Conservation (phyloP, 352 stramenopile genomes). For the Globisporangium viniferum region DNA sequence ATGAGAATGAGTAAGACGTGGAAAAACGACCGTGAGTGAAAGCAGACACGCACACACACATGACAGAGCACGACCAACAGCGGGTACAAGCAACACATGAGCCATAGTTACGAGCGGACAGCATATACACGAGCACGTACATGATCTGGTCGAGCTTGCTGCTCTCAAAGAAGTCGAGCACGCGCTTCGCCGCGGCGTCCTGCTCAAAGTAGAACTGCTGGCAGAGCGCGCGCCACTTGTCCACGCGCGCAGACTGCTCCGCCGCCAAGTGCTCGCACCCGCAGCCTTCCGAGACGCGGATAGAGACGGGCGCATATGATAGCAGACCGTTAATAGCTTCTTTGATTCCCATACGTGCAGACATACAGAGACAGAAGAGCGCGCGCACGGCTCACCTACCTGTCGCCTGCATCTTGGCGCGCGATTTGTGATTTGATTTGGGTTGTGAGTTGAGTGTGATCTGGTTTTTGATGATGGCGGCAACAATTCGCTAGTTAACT, state of each 20-base stretch:
- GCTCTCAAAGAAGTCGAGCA: constrained; percentile 68
- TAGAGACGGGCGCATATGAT: background rate
- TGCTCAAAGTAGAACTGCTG: constrained; percentile 61
- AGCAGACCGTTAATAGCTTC: background rate
- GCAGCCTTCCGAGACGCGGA: constrained; percentile 20
- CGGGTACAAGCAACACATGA: background rate
- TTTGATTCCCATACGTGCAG: background rate
- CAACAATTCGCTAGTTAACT: background rate
- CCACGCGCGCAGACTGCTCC: constrained; percentile 26
- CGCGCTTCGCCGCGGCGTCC: constrained; percentile 51
- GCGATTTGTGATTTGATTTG: background rate
- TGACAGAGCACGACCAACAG: background rate
- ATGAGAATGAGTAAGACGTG: no score
- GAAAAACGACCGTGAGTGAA: no score
- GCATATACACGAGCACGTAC: constrained; percentile 17
- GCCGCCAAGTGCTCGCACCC: constrained; percentile 28
- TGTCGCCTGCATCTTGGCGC: background rate
- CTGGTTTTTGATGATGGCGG: background rate
- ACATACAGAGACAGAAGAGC: background rate
- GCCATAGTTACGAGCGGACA: background rate
- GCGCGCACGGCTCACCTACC: background rate
- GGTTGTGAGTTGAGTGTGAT: background rate
- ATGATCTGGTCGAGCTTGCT: constrained; percentile 63
- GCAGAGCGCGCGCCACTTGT: constrained; percentile 59
- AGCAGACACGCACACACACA: background rate